Evolutionary conservation across 352 stramenopile species (phyloP), one percentile per base, ranked within the genome.

Genomic region (Pythium myriotylum): DNA sequence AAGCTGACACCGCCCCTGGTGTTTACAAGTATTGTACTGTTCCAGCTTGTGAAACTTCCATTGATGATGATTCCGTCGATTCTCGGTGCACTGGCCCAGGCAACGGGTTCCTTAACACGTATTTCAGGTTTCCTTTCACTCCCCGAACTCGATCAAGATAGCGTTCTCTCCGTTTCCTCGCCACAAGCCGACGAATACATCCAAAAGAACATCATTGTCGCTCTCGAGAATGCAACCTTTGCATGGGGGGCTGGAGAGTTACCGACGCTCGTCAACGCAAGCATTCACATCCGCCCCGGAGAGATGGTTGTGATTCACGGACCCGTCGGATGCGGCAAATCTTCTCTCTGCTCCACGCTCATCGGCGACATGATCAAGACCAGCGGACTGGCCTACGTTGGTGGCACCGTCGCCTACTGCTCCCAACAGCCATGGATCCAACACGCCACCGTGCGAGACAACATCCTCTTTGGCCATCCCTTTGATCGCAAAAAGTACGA

Each of bases 281-380:
- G 68, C 17, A 75, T 89, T 13, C 43, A 74, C 5, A 82, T 97
- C 61, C 35, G 79, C 40, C 24, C 59, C 0, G 92, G 92, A 23
- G 79, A 84, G 41, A 72, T 98, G 6, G 77, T 97, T 4, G 87
- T 86, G 2, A 64, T 98, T 3, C 82, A 98, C 27, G 96, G 96
- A 3, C 58, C 71, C 22, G 92, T 98, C 6, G 95, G 94, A 1
- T 80, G 64, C 57, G 94, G 95, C n/a, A 99, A 99, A 65, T 95
- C 78, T 6, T 97, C 86, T 1, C 78, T 99, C 2, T 75, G 97
- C 13, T 88, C 81, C 3, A 84, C 89, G 5, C 74, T 99, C 48
- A 57, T 98, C 8, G 93, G 94, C n/a, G 96, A 99, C 49, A 96
- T 80, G 73, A 61, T 23, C 22, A 43, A 46, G 35, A 7, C 6